These are phyloP conservation scores for Sporisorium graminicola DNA, from an alignment of 1,284 basidiomycete genomes.

Conservation along the genomic window DNA sequence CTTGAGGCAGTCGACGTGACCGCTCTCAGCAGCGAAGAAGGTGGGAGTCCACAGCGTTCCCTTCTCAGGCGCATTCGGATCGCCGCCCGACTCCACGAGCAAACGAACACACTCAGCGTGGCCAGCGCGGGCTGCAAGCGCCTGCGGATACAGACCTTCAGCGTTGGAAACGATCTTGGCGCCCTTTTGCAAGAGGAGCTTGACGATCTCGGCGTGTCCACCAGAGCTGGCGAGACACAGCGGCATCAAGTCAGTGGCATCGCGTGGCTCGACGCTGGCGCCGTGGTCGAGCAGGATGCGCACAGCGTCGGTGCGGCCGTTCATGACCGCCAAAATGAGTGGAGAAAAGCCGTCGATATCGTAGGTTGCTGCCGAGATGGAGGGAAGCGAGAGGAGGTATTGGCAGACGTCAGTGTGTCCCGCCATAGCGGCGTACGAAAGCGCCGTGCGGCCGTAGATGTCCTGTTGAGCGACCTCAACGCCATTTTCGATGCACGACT, in stretches of 20 bases:
- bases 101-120: slow-evolving; percentile 85
- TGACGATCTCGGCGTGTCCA: slow-evolving; percentile 87
- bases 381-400: slow-evolving; percentile 79
- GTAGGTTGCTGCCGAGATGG: slow-evolving; percentile 77
- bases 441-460: slow-evolving; percentile 89
- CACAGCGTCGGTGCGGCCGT: slow-evolving; percentile 83
- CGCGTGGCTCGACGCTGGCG: slow-evolving; percentile 56
- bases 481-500: slow-evolving; percentile 82
- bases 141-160: slow-evolving; percentile 95
- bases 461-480: slow-evolving; percentile 80
- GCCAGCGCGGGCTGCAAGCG: slow-evolving; percentile 96
- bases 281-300: slow-evolving; percentile 63
- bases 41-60: slow-evolving; percentile 97
- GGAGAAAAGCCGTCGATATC: slow-evolving; percentile 87
- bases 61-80: slow-evolving; percentile 83
- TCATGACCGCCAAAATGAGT: slow-evolving; percentile 89
- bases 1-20: slow-evolving; percentile 81
- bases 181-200: slow-evolving; percentile 81
- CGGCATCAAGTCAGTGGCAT: slow-evolving; percentile 80
- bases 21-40: slow-evolving; percentile 93
- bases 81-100: slow-evolving; percentile 74
- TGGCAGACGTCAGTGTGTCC: slow-evolving; percentile 84
- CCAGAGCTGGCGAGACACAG: slow-evolving; percentile 90
- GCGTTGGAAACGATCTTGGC: slow-evolving; percentile 86
- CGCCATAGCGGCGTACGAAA: slow-evolving; percentile 97